Evolutionary conservation across 1,284 basidiomycete species (phyloP).

Genomic region (Schizopora paradoxa): DNA sequence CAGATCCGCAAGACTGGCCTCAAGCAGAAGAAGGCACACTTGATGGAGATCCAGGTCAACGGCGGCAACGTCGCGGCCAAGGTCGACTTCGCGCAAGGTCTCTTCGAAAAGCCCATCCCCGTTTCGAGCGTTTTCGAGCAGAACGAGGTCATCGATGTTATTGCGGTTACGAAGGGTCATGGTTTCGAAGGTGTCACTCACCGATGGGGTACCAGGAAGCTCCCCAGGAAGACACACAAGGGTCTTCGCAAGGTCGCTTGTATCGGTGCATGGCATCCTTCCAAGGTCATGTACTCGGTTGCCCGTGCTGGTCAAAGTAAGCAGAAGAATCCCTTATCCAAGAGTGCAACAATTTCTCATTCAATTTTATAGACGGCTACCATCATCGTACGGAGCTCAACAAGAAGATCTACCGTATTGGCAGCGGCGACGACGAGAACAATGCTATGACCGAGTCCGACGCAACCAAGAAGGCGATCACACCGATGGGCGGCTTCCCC

Average conservation of each 20-base stretch:
- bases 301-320: slow-evolving; percentile 98
- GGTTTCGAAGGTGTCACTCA: slow-evolving; percentile 99
- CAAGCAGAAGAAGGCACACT: slow-evolving; percentile 98
- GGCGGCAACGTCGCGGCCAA: slow-evolving; percentile 97
- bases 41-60: slow-evolving; percentile 99
- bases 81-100: slow-evolving; percentile 91
- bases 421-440: slow-evolving; percentile 70
- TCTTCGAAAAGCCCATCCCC: slow-evolving; percentile 98
- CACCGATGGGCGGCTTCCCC: slow-evolving; percentile 98
- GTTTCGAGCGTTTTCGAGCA: slow-evolving; percentile 88
- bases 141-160: slow-evolving; percentile 95
- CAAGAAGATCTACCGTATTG: slow-evolving; percentile 99
- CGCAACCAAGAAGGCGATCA: slow-evolving; percentile 92
- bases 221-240: slow-evolving; percentile 98
- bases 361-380: slow-evolving; percentile 74
- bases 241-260: slow-evolving; percentile 99
- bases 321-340: slow-evolving; percentile 26
- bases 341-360: no score
- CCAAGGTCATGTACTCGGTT: slow-evolving; percentile 99
- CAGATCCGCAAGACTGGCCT: slow-evolving; percentile 98
- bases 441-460: slow-evolving; percentile 95
- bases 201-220: slow-evolving; percentile 99
- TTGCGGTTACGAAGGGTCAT: slow-evolving; percentile 99
- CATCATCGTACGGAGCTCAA: slow-evolving; percentile 98
- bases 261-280: slow-evolving; percentile 99